Conservation (phyloP, 768 basidiomycete species). For the Kwoniella sp. region DNA sequence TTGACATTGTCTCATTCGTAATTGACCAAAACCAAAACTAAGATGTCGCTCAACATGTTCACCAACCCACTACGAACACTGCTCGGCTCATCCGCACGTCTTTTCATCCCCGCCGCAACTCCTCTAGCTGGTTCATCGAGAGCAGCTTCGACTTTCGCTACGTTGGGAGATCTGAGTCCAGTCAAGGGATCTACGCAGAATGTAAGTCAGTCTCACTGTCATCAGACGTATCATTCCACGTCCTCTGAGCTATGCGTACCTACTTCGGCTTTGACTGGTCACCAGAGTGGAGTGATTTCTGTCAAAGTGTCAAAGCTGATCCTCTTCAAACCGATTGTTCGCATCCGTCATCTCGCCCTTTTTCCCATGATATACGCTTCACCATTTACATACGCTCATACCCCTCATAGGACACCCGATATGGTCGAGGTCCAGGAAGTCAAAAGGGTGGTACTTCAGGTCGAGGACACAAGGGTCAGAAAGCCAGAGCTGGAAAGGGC, state of each 20-base stretch:
- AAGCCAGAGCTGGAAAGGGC: slow-evolving; percentile 84
- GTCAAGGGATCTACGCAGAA: slow-evolving; percentile 44
- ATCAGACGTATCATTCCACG: too few relatives aligned
- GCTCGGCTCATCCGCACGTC: slow-evolving; percentile 17
- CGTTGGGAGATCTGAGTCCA: slow-evolving; percentile 42
- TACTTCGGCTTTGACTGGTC: too few relatives aligned
- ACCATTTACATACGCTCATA: too few relatives aligned
- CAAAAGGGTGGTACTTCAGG: slow-evolving; percentile 89
- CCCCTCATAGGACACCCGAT: slow-evolving; percentile 59
- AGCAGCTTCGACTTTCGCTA: slow-evolving; percentile 39
- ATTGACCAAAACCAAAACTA: too few relatives aligned
- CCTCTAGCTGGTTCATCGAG: slow-evolving; percentile 24
- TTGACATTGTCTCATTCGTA: too few relatives aligned
- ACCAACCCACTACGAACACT: slow-evolving; percentile 21
- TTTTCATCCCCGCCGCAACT: neutral
- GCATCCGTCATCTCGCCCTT: too few relatives aligned
- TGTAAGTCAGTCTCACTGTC: slow-evolving; percentile 23
- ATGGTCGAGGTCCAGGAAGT: slow-evolving; percentile 90
- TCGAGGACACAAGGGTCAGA: slow-evolving; percentile 93
- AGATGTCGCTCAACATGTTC: slow-evolving; percentile 28
- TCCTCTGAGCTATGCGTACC: too few relatives aligned
- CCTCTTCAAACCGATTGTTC: too few relatives aligned
- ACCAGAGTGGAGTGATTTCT: too few relatives aligned
- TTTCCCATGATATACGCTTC: too few relatives aligned
- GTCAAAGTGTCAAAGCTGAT: too few relatives aligned